Conservation (phyloP, 345 rosid genomes). For the Chamaenerion angustifolium region DNA sequence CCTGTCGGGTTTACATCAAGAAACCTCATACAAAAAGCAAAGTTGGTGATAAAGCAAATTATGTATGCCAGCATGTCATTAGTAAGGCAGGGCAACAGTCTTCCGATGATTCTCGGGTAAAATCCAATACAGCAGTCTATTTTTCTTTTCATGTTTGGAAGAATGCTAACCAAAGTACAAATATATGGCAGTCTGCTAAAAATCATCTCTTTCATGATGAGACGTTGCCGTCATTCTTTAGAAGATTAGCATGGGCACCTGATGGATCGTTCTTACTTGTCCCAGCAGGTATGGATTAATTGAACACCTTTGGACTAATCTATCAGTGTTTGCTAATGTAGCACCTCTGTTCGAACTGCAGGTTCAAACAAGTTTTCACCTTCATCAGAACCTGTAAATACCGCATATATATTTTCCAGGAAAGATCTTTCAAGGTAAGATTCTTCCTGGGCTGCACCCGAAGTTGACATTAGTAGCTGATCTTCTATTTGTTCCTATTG, state of each 20-base stretch:
- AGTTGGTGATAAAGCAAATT: conserved; percentile 47
- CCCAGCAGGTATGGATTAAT: conserved; percentile 58
- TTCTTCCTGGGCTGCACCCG: too few species aligned
- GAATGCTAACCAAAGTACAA: not conserved
- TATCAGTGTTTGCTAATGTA: not conserved
- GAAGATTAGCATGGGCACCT: conserved; percentile 98
- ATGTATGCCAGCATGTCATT: conserved; percentile 72
- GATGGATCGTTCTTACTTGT: conserved; percentile 90
- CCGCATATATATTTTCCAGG: conserved; percentile 73
- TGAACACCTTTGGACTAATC: not conserved
- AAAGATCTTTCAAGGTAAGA: conserved; percentile 81
- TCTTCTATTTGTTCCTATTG: too few species aligned
- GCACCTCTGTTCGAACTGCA: conserved; percentile 16
- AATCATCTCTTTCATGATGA: conserved; percentile 87
- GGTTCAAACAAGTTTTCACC: conserved; percentile 63
- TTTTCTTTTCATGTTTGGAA: conserved; percentile 5
- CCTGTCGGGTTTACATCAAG: conserved; percentile 71
- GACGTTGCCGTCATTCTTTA: conserved; percentile 85
- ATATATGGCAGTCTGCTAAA: conserved; percentile 35
- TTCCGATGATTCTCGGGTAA: conserved; percentile 56
- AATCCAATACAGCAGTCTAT: conserved; percentile 5
- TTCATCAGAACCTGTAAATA: conserved; percentile 50
- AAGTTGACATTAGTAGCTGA: too few species aligned
- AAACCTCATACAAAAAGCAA: conserved; percentile 60
- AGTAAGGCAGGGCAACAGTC: conserved; percentile 56